These are phyloP conservation scores for Torulaspora franciscae DNA, from an alignment of 805 yeast genomes.

Conservation along the genomic window DNA sequence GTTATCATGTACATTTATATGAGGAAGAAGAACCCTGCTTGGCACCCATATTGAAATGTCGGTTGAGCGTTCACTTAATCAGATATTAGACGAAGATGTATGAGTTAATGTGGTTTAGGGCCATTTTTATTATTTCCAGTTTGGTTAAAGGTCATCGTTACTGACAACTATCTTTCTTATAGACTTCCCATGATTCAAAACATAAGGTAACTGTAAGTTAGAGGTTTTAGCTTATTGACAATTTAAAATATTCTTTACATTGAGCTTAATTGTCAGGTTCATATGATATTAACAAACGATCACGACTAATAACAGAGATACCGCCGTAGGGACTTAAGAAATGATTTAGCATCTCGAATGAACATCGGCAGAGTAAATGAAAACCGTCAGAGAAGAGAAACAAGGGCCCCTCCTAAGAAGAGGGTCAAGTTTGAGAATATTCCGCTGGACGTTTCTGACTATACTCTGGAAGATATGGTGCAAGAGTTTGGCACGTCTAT, in stretches of 20 bases:
- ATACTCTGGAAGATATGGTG: conserved; percentile 31
- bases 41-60: conserved; percentile 12
- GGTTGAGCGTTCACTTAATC: conserved; percentile 17
- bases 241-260: neutral
- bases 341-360: conserved; percentile 27
- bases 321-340: conserved; percentile 35
- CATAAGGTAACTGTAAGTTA: conserved; percentile 22
- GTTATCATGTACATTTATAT: no score
- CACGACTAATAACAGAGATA: conserved; percentile 19
- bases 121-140: neutral
- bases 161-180: conserved; percentile 5
- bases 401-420: conserved; percentile 16
- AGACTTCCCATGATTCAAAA: conserved; percentile 11
- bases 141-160: neutral
- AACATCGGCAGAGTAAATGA: conserved; percentile 12
- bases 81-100: conserved; percentile 22
- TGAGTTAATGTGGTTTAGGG: neutral
- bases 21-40: no score
- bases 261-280: neutral
- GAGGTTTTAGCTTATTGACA: neutral
- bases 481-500: conserved; percentile 26
- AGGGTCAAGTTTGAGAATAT: conserved; percentile 25
- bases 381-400: conserved; percentile 1
- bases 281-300: conserved; percentile 1
- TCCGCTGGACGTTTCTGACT: conserved; percentile 32